Conservation (phyloP, 805 yeast species). For the Gaillardinia entomophila region DNA sequence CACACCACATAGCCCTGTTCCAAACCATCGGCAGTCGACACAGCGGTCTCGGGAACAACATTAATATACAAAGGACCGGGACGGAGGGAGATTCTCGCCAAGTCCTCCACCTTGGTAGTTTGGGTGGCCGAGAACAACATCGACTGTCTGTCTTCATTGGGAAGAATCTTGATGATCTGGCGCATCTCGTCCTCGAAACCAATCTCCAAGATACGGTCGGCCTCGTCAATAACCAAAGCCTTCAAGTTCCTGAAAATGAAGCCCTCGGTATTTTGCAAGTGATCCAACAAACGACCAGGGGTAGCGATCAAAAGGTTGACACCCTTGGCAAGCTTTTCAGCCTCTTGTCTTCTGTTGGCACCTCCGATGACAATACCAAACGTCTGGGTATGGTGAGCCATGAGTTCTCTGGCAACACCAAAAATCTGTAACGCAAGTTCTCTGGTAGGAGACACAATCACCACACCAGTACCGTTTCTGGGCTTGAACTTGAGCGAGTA, state of each 20-base stretch:
- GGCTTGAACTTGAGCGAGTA: constrained; percentile 92
- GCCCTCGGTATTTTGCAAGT: constrained; percentile 90
- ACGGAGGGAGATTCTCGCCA: constrained; percentile 92
- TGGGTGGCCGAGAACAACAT: constrained; percentile 99
- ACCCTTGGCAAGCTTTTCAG: constrained; percentile 89
- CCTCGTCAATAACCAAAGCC: constrained; percentile 94
- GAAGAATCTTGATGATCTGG: constrained; percentile 90
- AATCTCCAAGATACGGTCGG: constrained; percentile 94
- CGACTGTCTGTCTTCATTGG: constrained; percentile 88
- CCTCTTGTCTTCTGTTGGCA: constrained; percentile 95
- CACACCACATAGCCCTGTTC: constrained; percentile 99
- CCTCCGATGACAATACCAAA: constrained; percentile 98
- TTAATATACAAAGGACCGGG: constrained; percentile 92
- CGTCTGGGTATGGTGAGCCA: constrained; percentile 89
- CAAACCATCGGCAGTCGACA: constrained; percentile 91
- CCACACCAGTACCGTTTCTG: constrained; percentile 96
- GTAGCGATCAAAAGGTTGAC: constrained; percentile 93
- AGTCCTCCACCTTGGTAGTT: constrained; percentile 96
- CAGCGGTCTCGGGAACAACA: constrained; percentile 77
- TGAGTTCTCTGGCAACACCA: constrained; percentile 93
- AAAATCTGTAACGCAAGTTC: constrained; percentile 96
- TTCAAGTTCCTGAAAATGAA: constrained; percentile 91
- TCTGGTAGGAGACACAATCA: constrained; percentile 94
- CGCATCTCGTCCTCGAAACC: constrained; percentile 99
- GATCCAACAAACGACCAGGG: constrained; percentile 96